Percentiles rank a stretch among this genome's conserved stretches.
These are phyloP conservation scores for Cudoniella acicularis DNA, from an alignment of 495 filamentous ascomycete genomes.

Conservation along the genomic window DNA sequence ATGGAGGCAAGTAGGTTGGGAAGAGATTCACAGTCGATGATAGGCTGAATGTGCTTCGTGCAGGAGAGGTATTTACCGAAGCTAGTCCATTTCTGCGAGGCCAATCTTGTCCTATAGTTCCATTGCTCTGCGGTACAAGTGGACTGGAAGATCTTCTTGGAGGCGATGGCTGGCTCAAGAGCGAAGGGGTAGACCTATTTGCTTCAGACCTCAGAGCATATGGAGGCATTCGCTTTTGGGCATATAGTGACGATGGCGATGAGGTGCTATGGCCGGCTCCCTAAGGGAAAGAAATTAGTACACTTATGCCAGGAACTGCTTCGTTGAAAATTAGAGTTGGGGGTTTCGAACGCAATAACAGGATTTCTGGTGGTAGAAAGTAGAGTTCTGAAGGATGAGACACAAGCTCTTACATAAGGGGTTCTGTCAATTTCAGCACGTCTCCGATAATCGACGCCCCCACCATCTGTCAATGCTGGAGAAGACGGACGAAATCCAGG, in stretches of 20 bases:
- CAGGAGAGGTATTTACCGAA: slow-evolving; percentile 21
- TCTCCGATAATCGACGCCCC: slow-evolving; percentile 43
- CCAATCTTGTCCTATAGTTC: slow-evolving; percentile 10
- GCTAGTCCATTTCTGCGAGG: slow-evolving; percentile 2
- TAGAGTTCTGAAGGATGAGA: no score
- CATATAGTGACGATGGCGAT: slow-evolving; percentile 34
- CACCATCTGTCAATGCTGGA: slow-evolving; percentile 52
- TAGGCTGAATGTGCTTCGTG: slow-evolving; percentile 21
- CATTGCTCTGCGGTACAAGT: slow-evolving; percentile 3
- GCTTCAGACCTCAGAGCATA: slow-evolving; percentile 30
- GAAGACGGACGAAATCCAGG: slow-evolving; percentile 62
- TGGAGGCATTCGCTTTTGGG: slow-evolving; percentile 32
- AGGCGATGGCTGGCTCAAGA: slow-evolving; percentile 25
- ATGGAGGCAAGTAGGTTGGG: slow-evolving; percentile 1
- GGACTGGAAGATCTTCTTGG: slow-evolving; percentile 27
- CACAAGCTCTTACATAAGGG: slow-evolving; percentile 42
- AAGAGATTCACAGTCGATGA: slow-evolving; percentile 20
- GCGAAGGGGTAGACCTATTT: slow-evolving; percentile 33
- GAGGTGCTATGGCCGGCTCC: slow-evolving; percentile 39
- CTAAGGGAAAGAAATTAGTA: slow-evolving; percentile 27
- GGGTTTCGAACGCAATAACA: no score
- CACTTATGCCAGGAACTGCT: no score
- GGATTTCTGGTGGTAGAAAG: no score
- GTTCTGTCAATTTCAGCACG: slow-evolving; percentile 46
- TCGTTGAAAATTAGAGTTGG: not conserved